A percentile compares a stretch with the other conserved stretches of the same genome.
phyloP scores from a whole-genome alignment of 2,329 filamentous ascomycete species.

The Phialophora macrospora region DNA sequence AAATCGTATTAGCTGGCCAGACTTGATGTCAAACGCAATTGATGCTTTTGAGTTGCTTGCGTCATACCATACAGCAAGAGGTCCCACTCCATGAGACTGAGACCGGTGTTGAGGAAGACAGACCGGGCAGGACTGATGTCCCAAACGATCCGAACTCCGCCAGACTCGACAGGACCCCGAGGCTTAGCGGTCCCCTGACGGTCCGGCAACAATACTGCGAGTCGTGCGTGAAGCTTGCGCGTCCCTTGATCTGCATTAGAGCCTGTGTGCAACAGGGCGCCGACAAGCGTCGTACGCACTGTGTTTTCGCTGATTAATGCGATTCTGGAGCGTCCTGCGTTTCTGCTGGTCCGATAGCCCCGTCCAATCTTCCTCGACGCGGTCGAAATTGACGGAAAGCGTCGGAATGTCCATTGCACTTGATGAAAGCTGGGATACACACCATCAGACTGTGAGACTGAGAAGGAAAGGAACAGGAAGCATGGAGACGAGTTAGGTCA shows the following conservation, averaged over 20 bases:
- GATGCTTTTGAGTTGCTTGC: neutral
- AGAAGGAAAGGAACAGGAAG: neutral
- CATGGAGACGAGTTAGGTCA: neutral
- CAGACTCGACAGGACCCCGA: neutral
- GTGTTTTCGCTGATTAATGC: slow-evolving; percentile 7
- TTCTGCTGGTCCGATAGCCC: neutral
- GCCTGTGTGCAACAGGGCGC: neutral
- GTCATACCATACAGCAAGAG: neutral
- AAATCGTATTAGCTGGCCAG: neutral
- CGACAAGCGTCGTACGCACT: neutral
- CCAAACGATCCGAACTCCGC: neutral
- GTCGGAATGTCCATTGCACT: neutral
- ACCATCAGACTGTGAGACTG: too few relatives aligned
- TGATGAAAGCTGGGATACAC: neutral
- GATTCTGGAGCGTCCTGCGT: neutral
- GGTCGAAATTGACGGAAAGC: slow-evolving; percentile 1
- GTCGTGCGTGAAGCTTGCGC: neutral
- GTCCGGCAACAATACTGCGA: neutral
- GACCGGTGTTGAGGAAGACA: neutral
- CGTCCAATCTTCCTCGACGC: slow-evolving; percentile 3
- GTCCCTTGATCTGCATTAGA: neutral
- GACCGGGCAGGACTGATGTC: neutral
- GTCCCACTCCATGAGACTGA: neutral
- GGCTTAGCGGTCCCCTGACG: too few relatives aligned
- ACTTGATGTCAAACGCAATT: too few relatives aligned